These are phyloP conservation scores for Ganoderma lucidum DNA, from an alignment of 1,284 basidiomycete genomes.

Conservation along the genomic window DNA sequence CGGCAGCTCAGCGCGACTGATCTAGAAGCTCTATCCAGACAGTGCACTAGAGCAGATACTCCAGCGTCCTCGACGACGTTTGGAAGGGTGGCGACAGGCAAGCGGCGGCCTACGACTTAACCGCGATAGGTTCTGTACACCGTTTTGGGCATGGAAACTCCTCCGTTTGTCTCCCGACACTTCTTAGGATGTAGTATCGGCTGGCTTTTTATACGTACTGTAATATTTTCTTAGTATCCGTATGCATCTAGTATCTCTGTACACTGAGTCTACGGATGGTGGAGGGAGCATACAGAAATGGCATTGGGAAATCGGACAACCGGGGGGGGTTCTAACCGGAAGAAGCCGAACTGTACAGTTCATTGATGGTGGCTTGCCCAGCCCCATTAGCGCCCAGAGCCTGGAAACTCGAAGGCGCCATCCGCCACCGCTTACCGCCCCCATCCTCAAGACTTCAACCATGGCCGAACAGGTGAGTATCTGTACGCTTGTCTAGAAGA, in stretches of 20 bases:
- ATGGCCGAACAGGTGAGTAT: slow-evolving; percentile 75
- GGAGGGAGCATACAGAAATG: too few species aligned
- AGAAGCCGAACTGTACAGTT: slow-evolving; percentile 45
- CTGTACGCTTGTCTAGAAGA: neutral
- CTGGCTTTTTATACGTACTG: neutral
- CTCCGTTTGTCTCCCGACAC: neutral
- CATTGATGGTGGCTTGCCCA: slow-evolving; percentile 42
- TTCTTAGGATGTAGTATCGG: neutral
- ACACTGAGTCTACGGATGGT: too few species aligned
- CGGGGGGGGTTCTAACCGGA: slow-evolving; percentile 29
- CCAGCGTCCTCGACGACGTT: slow-evolving; percentile 29
- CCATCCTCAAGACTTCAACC: slow-evolving; percentile 43
- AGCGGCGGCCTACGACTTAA: neutral
- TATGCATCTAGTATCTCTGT: neutral
- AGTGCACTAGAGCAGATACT: slow-evolving; percentile 23
- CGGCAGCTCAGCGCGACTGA: slow-evolving; percentile 5
- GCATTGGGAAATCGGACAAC: slow-evolving; percentile 4
- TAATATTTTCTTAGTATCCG: neutral
- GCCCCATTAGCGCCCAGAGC: slow-evolving; percentile 33
- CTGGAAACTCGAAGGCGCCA: slow-evolving; percentile 35
- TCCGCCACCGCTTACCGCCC: slow-evolving; percentile 35
- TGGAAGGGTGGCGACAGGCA: slow-evolving; percentile 12
- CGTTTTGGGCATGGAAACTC: neutral
- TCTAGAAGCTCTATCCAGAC: slow-evolving; percentile 12
- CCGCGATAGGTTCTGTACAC: neutral